Base-by-base conservation (phyloP, 257 asterid species). In the Osmanthus fragrans region DNA sequence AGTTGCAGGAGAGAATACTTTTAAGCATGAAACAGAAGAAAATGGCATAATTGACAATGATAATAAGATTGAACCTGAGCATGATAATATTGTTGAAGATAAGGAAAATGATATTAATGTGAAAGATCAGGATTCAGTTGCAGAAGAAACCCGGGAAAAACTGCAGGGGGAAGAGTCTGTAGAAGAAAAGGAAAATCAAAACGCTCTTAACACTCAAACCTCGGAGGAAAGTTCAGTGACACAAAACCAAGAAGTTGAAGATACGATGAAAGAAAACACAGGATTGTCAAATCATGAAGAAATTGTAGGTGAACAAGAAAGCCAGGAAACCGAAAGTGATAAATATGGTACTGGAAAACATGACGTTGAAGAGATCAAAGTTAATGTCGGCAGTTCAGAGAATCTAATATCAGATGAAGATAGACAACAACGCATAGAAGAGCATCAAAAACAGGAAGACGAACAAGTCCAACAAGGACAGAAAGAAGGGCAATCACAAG, bases 321-420 rank as follows among this genome's bases (percentile, higher is more conserved):
- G 80, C 72, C 66, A 58, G 66, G 30, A 21, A 23, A 58, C 9
- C 19, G 69, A 63, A 63, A 63, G 21, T 11, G 69, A 25, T 27
- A 63, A 25, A 63, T 32, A 25, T 4, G 4, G 34, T 25, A 68
- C 23, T 13, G 70, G 56, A 7, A 76, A 75, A 4, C 30, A 25
- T 5, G 80, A 66, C 49, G 69, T 34, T 19, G 84, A 77, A 71
- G 84, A 80, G 51, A 73, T n/a, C 39, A 60, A 67, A 66, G 76
- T 23, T 16, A 76, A 51, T 8, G 73, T 39, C 18, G 82, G 32
- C 21, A 10, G 74, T 58, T 11, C 85, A 21, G 82, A 77, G 79
- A 77, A 87, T 77, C 82, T 80, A 34, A 87, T 89, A 51, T 74
- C 98, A 4, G 93, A 92, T 37, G 90, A 87, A 73, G 96, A 94